A percentile compares a stretch with the other conserved stretches of the same genome.
These are phyloP conservation scores for Periconia digitata DNA, from an alignment of 2,329 filamentous ascomycete species.

Conservation along the genomic window DNA sequence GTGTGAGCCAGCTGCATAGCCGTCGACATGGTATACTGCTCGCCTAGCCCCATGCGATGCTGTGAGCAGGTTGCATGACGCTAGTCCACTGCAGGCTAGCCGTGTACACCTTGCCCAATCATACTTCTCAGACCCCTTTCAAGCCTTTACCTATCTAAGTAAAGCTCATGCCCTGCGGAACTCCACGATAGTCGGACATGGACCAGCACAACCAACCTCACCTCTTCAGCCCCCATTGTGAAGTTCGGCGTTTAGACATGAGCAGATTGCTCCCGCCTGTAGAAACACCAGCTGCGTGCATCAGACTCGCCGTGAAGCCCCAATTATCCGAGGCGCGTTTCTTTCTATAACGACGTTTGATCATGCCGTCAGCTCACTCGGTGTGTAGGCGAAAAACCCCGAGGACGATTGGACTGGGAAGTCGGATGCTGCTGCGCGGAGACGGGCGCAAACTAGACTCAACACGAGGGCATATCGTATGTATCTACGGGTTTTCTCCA, in stretches of 20 bases:
- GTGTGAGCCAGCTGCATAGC: neutral
- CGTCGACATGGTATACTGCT: neutral
- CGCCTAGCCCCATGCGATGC: no score
- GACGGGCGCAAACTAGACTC: conserved; percentile 9
- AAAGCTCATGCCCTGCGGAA: neutral
- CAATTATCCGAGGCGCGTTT: no score
- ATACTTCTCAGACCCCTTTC: no score
- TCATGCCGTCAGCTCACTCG: no score
- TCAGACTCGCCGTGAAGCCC: no score
- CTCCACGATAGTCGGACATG: no score
- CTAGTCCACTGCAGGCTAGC: conserved; percentile 2
- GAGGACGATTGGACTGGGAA: conserved; percentile 10
- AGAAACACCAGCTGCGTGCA: no score
- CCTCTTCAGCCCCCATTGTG: no score
- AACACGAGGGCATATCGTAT: conserved; percentile 11
- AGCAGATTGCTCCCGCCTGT: no score
- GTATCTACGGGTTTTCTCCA: neutral
- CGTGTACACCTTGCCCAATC: neutral
- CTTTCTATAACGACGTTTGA: no score
- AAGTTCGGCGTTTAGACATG: no score
- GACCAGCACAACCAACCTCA: no score
- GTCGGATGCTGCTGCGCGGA: conserved; percentile 3
- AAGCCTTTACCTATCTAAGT: neutral
- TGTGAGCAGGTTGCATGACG: conserved; percentile 10
- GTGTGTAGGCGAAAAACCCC: neutral